Conservation (phyloP, 2,329 filamentous ascomycete species). For the Clonostachys sp. region DNA sequence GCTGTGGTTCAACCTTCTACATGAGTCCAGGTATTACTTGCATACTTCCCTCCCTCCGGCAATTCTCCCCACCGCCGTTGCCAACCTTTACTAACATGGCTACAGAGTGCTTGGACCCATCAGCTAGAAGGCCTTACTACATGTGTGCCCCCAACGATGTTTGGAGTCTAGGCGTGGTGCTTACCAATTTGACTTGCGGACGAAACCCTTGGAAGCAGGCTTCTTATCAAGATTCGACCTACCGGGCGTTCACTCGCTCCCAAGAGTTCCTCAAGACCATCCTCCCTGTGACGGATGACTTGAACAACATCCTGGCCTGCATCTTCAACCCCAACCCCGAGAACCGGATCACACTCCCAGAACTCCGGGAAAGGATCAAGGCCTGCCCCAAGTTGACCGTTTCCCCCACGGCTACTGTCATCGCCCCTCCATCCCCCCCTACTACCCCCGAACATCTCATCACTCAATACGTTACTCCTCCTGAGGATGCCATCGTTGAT, state of each 20-base stretch:
- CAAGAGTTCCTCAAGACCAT: constrained; percentile 88
- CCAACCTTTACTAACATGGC: background rate
- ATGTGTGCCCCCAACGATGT: constrained; percentile 92
- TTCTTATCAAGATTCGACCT: constrained; percentile 88
- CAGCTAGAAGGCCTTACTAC: constrained; percentile 72
- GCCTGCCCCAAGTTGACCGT: constrained; percentile 72
- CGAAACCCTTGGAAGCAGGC: constrained; percentile 99
- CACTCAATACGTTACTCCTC: constrained; percentile 37
- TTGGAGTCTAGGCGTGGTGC: constrained; percentile 96
- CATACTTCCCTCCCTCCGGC: constrained; percentile 7
- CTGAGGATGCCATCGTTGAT: constrained; percentile 38
- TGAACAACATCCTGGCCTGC: constrained; percentile 80
- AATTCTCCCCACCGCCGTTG: too few species aligned
- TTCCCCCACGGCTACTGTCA: constrained; percentile 20
- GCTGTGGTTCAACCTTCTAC: constrained; percentile 97
- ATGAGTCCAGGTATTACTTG: constrained; percentile 86
- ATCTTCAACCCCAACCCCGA: constrained; percentile 86
- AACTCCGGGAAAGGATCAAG: constrained; percentile 73
- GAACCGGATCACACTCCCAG: constrained; percentile 74
- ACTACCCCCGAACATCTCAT: constrained; percentile 34
- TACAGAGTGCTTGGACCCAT: constrained; percentile 83
- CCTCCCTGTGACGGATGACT: constrained; percentile 81
- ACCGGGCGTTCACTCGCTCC: constrained; percentile 83
- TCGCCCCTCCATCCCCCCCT: constrained; percentile 31
- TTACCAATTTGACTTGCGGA: constrained; percentile 95